These are phyloP conservation scores for Citrus sinensis DNA, from an alignment of 345 rosid genomes.

Conservation along the genomic window DNA sequence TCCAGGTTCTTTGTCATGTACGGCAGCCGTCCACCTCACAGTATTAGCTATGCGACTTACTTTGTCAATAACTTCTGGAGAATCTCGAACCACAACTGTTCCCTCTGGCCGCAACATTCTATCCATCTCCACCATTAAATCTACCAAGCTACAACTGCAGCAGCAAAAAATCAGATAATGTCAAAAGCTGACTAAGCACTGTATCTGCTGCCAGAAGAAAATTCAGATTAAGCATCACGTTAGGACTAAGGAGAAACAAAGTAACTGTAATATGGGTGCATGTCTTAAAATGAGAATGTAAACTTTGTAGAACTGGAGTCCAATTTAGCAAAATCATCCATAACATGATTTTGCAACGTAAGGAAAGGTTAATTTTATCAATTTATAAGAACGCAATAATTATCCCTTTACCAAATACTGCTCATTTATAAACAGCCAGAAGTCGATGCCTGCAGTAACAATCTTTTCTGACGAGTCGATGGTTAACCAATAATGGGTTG, in stretches of 20 bases:
- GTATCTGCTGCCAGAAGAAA: neutral
- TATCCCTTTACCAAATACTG: neutral
- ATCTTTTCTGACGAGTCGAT: neutral
- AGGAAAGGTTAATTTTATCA: neutral
- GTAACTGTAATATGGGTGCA: neutral
- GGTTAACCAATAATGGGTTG: neutral
- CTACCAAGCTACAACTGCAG: conserved; percentile 84
- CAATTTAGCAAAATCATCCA: neutral
- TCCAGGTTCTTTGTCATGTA: conserved; percentile 71
- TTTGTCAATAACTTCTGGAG: conserved; percentile 79
- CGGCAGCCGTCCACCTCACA: conserved; percentile 61
- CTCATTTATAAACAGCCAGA: neutral
- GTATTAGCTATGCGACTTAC: conserved; percentile 64
- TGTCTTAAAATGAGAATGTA: neutral
- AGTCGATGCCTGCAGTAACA: neutral
- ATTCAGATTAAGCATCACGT: neutral
- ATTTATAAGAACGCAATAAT: neutral
- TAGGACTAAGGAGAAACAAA: neutral
- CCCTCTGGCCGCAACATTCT: conserved; percentile 89
- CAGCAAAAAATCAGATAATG: neutral
- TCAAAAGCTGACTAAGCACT: neutral
- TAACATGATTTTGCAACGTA: neutral
- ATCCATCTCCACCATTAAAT: conserved; percentile 92
- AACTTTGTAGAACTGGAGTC: neutral
- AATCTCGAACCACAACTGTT: conserved; percentile 68